phyloP scores from a whole-genome alignment of 768 basidiomycete genomes.

The Suillus weaverae region DNA sequence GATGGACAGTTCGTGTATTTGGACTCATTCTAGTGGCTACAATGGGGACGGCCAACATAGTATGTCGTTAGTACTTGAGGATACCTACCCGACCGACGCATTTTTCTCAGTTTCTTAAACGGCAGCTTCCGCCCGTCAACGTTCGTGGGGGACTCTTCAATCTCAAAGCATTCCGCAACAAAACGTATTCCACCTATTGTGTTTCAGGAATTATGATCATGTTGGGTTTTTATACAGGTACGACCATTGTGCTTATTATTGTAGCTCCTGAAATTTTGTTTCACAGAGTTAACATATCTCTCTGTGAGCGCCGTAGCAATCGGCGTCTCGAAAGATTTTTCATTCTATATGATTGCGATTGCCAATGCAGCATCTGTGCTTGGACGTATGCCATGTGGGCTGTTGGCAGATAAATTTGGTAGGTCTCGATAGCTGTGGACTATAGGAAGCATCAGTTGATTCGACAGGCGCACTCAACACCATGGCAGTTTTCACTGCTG shows the following conservation, averaged over 20 bases:
- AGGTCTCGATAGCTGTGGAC: background rate
- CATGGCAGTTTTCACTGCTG: conserved; percentile 59
- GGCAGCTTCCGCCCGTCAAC: conserved; percentile 55
- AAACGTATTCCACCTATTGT: conserved; percentile 56
- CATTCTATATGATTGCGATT: conserved; percentile 67
- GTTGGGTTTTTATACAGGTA: conserved; percentile 70
- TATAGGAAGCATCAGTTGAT: background rate
- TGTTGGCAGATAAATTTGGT: conserved; percentile 57
- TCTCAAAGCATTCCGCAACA: conserved; percentile 45
- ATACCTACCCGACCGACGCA: background rate
- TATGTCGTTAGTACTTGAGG: conserved; percentile 27
- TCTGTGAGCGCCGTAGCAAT: conserved; percentile 52
- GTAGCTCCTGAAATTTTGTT: conserved; percentile 13
- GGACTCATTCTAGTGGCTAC: conserved; percentile 59
- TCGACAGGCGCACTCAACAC: conserved; percentile 61
- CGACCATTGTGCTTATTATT: conserved; percentile 11
- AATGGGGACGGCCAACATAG: conserved; percentile 56
- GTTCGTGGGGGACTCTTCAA: conserved; percentile 61
- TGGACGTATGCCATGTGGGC: conserved; percentile 49
- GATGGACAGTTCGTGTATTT: conserved; percentile 73
- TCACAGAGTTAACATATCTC: conserved; percentile 65
- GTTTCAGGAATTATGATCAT: conserved; percentile 55
- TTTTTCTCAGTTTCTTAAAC: conserved; percentile 28
- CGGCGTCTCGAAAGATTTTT: conserved; percentile 50
- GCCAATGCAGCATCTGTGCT: conserved; percentile 65